Evolutionary conservation across 78 protist species (phyloP).

Genomic region (Parvularia atlantis): DNA sequence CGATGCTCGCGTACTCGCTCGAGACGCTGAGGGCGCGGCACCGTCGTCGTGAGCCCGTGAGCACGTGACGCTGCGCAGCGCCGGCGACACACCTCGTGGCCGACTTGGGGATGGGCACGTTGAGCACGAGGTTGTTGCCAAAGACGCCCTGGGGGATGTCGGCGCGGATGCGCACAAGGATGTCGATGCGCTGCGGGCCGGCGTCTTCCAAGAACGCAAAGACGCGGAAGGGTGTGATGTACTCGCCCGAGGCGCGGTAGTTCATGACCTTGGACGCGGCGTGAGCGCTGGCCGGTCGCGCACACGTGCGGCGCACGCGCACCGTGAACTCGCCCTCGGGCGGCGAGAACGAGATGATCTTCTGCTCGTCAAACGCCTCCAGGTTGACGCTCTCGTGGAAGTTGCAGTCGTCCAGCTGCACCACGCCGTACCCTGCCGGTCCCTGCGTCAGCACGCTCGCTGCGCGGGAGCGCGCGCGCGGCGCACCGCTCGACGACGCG

Average conservation of each 20-base stretch:
- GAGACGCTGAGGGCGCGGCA: no score
- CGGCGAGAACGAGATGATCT: slow-evolving; percentile 23
- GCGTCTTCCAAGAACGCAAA: slow-evolving; percentile 8
- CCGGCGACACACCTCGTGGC: slow-evolving; percentile 1
- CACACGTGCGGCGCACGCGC: neutral
- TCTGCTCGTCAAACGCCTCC: neutral
- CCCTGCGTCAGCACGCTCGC: no score
- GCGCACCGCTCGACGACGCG: no score
- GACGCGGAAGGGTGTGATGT: slow-evolving; percentile 36
- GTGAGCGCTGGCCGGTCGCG: neutral
- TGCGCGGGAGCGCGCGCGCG: no score
- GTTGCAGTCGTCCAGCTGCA: slow-evolving; percentile 45
- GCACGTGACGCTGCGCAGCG: no score
- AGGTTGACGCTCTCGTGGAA: slow-evolving; percentile 43
- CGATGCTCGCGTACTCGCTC: no score
- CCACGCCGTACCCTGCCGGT: neutral
- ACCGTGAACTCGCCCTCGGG: slow-evolving; percentile 42
- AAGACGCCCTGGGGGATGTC: slow-evolving; percentile 15
- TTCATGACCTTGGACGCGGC: slow-evolving; percentile 53
- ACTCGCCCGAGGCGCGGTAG: slow-evolving; percentile 25
- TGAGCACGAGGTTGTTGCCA: slow-evolving; percentile 19
- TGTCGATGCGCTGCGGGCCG: neutral
- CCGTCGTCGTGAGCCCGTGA: no score
- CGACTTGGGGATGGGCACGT: slow-evolving; percentile 21
- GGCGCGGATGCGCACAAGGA: slow-evolving; percentile 2